Evolutionary conservation across 1,284 basidiomycete species (phyloP).

Genomic region (Malassezia caprae): DNA sequence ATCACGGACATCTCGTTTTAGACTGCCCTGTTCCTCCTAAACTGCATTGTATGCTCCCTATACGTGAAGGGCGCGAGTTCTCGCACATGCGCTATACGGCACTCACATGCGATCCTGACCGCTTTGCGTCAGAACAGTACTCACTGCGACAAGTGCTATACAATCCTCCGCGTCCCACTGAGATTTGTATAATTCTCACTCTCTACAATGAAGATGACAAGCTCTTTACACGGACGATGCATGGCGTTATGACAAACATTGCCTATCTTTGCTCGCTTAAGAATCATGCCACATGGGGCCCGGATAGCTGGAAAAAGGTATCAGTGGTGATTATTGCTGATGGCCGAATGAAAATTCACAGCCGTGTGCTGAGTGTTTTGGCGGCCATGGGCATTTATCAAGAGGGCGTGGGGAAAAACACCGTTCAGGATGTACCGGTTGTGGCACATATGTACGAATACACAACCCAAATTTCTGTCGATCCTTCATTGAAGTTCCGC

Average conservation of each 20-base stretch:
- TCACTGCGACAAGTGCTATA: slow-evolving; percentile 73
- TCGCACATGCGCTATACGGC: slow-evolving; percentile 56
- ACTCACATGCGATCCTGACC: slow-evolving; percentile 58
- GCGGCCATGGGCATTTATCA: slow-evolving; percentile 55
- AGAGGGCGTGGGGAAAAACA: slow-evolving; percentile 73
- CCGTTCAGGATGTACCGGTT: slow-evolving; percentile 74
- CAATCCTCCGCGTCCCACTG: slow-evolving; percentile 61
- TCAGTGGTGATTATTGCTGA: slow-evolving; percentile 68
- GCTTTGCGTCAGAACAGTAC: slow-evolving; percentile 72
- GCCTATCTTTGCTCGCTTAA: slow-evolving; percentile 69
- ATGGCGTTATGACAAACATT: slow-evolving; percentile 72
- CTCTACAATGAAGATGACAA: slow-evolving; percentile 89
- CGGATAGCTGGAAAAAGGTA: slow-evolving; percentile 86
- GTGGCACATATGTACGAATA: slow-evolving; percentile 92
- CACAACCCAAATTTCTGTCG: slow-evolving; percentile 79
- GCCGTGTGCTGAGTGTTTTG: slow-evolving; percentile 78
- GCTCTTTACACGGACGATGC: slow-evolving; percentile 81
- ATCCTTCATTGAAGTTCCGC: slow-evolving; percentile 78
- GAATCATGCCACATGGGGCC: slow-evolving; percentile 89
- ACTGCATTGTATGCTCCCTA: slow-evolving; percentile 47
- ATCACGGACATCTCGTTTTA: slow-evolving; percentile 48
- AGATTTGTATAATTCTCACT: slow-evolving; percentile 71
- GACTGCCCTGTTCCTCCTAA: slow-evolving; percentile 48
- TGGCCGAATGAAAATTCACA: slow-evolving; percentile 81
- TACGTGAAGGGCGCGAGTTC: slow-evolving; percentile 56